A percentile compares a stretch with the other conserved stretches of the same genome.
phyloP scores from a whole-genome alignment of 176 grass and related monocot genomes.

The Areca catechu region DNA sequence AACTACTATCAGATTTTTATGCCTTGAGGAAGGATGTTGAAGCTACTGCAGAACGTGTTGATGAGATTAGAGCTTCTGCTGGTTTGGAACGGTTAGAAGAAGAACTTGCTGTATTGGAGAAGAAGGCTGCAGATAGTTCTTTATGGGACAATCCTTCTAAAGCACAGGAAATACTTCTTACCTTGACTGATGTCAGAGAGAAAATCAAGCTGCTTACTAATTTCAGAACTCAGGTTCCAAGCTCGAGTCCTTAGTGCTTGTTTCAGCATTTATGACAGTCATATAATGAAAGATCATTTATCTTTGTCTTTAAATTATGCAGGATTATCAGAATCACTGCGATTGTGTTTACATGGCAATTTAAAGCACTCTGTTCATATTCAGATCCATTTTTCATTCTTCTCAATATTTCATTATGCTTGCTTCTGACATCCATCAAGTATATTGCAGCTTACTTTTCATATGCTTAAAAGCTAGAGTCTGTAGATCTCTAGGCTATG shows the following conservation, averaged over 20 bases:
- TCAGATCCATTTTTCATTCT: no score
- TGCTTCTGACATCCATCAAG: no score
- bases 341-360: no score
- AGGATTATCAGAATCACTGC: no score
- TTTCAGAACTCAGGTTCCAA: slow-evolving; percentile 61
- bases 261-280: not conserved
- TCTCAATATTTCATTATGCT: no score
- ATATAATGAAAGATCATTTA: no score
- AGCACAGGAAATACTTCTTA: slow-evolving; percentile 77
- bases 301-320: no score
- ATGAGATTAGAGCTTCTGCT: slow-evolving; percentile 63
- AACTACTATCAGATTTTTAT: slow-evolving; percentile 61
- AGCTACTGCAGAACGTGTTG: slow-evolving; percentile 38
- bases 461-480: no score
- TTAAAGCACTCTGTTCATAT: no score
- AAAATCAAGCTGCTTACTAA: slow-evolving; percentile 70
- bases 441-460: no score
- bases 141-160: slow-evolving; percentile 94
- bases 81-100: slow-evolving; percentile 50
- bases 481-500: no score
- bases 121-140: slow-evolving; percentile 54
- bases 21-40: slow-evolving; percentile 85
- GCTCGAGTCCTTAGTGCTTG: not conserved
- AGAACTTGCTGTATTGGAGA: slow-evolving; percentile 55
- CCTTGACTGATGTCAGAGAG: slow-evolving; percentile 84